Evolutionary conservation across 176 grass and related monocot genomes (phyloP).

Genomic region (Tillandsia leiboldiana): DNA sequence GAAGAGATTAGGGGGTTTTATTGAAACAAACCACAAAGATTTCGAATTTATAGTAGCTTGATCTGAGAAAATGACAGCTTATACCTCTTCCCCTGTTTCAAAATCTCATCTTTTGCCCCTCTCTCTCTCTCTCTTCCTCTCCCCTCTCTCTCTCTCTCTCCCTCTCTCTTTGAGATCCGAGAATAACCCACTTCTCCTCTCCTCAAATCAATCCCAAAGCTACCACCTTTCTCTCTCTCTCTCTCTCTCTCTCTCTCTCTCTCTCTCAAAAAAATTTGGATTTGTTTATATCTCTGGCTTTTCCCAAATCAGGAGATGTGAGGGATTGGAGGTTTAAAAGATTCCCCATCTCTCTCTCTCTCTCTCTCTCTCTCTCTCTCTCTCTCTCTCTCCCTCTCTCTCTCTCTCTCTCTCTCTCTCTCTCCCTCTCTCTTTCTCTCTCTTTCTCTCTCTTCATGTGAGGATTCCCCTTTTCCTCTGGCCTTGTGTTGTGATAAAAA

Average conservation of each 20-base stretch:
- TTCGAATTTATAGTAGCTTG: not conserved
- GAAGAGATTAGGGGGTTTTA: not conserved
- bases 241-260: constrained; percentile 17
- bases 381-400: constrained; percentile 3
- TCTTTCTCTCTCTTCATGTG: constrained; percentile 12
- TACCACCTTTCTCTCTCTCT: constrained; percentile 5
- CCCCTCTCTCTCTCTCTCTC: not conserved
- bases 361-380: constrained; percentile 4
- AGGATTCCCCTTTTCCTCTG: constrained; percentile 7
- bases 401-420: not conserved
- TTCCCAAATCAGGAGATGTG: not conserved
- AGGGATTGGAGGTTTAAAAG: not conserved
- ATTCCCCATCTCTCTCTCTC: constrained; percentile 13
- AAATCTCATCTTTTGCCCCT: not conserved
- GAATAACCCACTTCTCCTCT: not conserved
- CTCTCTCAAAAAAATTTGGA: constrained; percentile 10
- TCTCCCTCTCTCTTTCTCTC: constrained; percentile 5
- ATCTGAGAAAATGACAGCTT: not conserved
- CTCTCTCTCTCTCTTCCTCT: not conserved
- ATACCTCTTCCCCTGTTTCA: not conserved
- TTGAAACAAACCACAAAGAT: not conserved
- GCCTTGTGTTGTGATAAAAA: constrained; percentile 31
- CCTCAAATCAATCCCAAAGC: not conserved
- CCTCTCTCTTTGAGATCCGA: not conserved
- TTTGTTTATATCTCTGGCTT: constrained; percentile 11